Evolutionary conservation across 2,329 filamentous ascomycete genomes (phyloP), one percentile per base, ranked within the genome.

Genomic region (Corniculantispora saksenae): DNA sequence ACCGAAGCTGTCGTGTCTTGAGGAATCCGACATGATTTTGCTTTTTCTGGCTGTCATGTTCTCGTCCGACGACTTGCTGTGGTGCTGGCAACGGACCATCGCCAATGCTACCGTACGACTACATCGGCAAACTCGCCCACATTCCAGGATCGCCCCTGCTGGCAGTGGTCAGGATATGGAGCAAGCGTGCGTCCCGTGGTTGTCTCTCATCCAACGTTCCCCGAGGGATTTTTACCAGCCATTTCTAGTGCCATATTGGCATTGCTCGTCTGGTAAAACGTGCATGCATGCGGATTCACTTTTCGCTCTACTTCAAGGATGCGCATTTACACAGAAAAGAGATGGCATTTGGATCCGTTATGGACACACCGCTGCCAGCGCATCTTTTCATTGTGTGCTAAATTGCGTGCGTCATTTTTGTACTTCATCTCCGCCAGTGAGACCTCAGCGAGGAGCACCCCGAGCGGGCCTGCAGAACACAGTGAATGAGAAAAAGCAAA

Each of bases 41-140:
- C 29, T 50, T 48, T 32, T 43, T 29, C 7, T 45, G 15, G 3
- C 32, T 19, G 23, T 17, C 56, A 15, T 21, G 4, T 50, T 19
- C 10, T n/a, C n/a, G n/a, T n/a, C n/a, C 47, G 32, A 29, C 25
- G 17, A 35, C 43, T 27, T 23, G 45, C n/a, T n/a, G n/a, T 25
- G 29, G 29, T 5, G 12, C 32, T 47, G 45, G 45, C 32, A 51
- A 60, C 45, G 45, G 45, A 19, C n/a, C 29, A 51, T 61, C 17
- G 47, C 43, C 32, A 32, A 61, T 61, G 58, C 47, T 25, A 61
- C 47, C n/a, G 58, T 43, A 29, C 47, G 47, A 53, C 47, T n/a
- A 21, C 47, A n/a, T 21, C 47, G 45, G 32, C 8, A 40, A 8
- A 43, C 32, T 21, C 58, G 47, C 32, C 47, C 32, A 61, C 58